These are phyloP conservation scores for Mikania micrantha DNA, from an alignment of 129 eudicot genomes.

Conservation along the genomic window DNA sequence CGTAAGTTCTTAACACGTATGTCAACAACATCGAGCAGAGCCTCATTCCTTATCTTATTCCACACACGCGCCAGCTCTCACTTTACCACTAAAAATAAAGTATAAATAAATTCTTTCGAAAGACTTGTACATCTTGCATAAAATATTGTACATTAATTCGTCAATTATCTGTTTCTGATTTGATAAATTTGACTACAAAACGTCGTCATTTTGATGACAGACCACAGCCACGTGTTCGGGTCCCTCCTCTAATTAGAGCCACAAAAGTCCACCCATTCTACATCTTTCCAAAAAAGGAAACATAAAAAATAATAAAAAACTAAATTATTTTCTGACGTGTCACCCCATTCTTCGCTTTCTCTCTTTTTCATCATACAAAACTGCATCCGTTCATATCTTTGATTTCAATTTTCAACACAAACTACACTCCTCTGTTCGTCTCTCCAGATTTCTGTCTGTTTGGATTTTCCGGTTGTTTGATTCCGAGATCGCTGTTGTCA, in stretches of 20 bases:
- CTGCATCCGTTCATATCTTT: slow-evolving; percentile 11
- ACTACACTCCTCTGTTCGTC: slow-evolving; percentile 7
- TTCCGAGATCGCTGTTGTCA: not conserved
- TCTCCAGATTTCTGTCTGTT: not conserved
- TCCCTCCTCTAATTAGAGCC: slow-evolving; percentile 45
- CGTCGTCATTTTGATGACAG: slow-evolving; percentile 18
- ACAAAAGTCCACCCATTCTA: slow-evolving; percentile 51
- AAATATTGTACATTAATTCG: not conserved
- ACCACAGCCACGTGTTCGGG: slow-evolving; percentile 51
- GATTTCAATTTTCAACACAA: slow-evolving; percentile 13
- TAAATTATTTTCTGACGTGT: slow-evolving; percentile 38
- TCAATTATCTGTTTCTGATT: no score
- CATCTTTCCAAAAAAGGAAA: slow-evolving; percentile 31
- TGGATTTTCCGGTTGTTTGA: slow-evolving; percentile 8
- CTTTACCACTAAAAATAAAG: not conserved
- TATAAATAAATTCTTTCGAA: not conserved
- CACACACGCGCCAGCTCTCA: slow-evolving; percentile 13
- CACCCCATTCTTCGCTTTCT: slow-evolving; percentile 25
- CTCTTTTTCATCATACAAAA: slow-evolving; percentile 23
- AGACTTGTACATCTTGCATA: not conserved
- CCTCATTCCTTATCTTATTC: slow-evolving; percentile 16
- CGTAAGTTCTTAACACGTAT: slow-evolving; percentile 31
- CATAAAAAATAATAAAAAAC: not conserved
- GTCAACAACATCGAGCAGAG: slow-evolving; percentile 1
- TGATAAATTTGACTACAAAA: not conserved